Evolutionary conservation across 2,329 filamentous ascomycete species (phyloP), one percentile per base, ranked within the genome.

Genomic region (Massarina eburnea): DNA sequence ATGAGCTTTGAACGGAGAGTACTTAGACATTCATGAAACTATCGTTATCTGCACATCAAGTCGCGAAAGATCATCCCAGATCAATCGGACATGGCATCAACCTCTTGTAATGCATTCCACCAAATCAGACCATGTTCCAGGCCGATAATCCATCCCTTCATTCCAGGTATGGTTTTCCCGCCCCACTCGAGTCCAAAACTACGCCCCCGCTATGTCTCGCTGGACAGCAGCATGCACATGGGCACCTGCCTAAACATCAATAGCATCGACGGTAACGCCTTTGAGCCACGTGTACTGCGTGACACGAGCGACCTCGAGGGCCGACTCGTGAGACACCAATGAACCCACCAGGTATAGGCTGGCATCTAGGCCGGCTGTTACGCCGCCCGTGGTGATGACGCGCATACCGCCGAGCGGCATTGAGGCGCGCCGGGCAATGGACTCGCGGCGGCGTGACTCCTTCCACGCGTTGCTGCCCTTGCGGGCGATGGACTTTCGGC

Each of bases 211-310:
- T 57, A 46, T 39, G 45, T 52, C 48, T 42, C 48, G 46, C 50
- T 32, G 39, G 51, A 35, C 15, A 35, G 19, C 19, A 24, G 35
- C n/a, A 21, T 12, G 20, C 30, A 40, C 8, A 8, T 34, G 19
- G 24, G 45, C 46, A 49, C 42, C 46, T 48, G 55, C 56, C 64
- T 83, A 92, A 71, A 94, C 88, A 74, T 94, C 89, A 69, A 91
- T 83, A 54, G 88, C 88, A 69, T 92, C 88, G 59, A 92, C 86
- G 58, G 91, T 88, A 68, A 88, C 78, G 58, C 89, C 89, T 83
- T 91, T 92, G 70, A 82, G 81, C 90, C 90, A 95, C 64, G 80
- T 83, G 78, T 91, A 88, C 75, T 92, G 87, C 78, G 94, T 83
- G 56, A 81, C 60, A 54, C 85, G 81, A 64, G 87, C 85, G 55